Conservation (phyloP, 164 flowering plant species). For the Berberis vulgaris region DNA sequence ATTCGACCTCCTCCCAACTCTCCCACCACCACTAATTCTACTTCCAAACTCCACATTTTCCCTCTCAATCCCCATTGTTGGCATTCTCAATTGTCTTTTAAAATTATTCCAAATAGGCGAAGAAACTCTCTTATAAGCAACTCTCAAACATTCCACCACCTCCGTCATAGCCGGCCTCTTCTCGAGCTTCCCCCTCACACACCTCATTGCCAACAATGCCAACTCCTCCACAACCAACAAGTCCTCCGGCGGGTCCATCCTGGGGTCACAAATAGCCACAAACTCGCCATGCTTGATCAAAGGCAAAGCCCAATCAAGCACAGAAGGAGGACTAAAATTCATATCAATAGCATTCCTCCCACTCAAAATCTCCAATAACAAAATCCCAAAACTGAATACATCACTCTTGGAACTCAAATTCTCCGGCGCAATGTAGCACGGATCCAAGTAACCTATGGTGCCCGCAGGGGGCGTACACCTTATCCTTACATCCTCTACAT, state of each 20-base stretch:
- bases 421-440: conserved; percentile 54
- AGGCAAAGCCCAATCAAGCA: conserved; percentile 84
- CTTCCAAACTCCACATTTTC: conserved; percentile 6
- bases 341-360: conserved; percentile 81
- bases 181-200: conserved; percentile 47
- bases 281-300: conserved; percentile 38
- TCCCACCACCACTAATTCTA: conserved; percentile 11
- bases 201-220: conserved; percentile 47
- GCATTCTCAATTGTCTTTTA: conserved; percentile 25
- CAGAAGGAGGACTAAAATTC: conserved; percentile 67
- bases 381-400: conserved; percentile 72
- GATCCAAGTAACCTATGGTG: conserved; percentile 74
- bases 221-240: conserved; percentile 30
- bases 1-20: conserved; percentile 19
- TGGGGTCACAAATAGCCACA: conserved; percentile 33
- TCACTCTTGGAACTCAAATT: conserved; percentile 60
- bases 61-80: background rate
- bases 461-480: conserved; percentile 76
- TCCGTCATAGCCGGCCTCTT: conserved; percentile 68
- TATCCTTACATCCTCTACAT: conserved; percentile 55
- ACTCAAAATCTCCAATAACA: conserved; percentile 58
- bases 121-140: conserved; percentile 22
- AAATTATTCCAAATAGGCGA: conserved; percentile 34
- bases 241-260: conserved; percentile 39
- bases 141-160: conserved; percentile 47